Base-by-base conservation (phyloP, 2,329 filamentous ascomycete species). In the Trichoderma sp. region DNA sequence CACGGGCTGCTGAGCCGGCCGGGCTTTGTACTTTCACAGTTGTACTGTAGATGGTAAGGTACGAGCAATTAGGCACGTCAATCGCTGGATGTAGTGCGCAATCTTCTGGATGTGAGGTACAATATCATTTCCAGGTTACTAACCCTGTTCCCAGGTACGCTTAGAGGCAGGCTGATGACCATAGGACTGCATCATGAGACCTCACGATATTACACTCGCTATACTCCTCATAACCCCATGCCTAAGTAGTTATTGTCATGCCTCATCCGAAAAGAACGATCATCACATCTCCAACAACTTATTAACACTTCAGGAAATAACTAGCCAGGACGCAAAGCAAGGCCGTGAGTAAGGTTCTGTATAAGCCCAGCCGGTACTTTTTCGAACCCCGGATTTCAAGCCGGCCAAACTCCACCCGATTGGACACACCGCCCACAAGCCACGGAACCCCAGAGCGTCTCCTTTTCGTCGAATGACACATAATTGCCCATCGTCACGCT, bases 1-100 rank as follows among this genome's bases (percentile, higher is more conserved):
- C 30, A 56, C 51, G 61, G 61, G 51, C 51, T 48, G 26, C 58
- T 45, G 58, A 54, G 58, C 58, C 58, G 58, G 43, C 55, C 30
- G 17, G 24, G 41, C 45, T 21, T 21, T 48, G 45, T 48, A 48
- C 34, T 39, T 39, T 39, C 9, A 2, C 5, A 5, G 19, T 9
- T 17, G 21, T 14, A 52, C 50, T 10, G 50, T 52, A 52, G 52
- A 50, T 9, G 44, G 44, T n/a, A n/a, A n/a, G n/a, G n/a, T 59
- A 50, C 56, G 34, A 41, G 3, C 6, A 26, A 26, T 15, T 9
- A 2, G 19, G 44, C 44, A 24, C 7, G 7, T 12, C 5, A 7
- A 17, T 15, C 5, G 10, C 17, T 26, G 9, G 30, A n/a, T 17
- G 14, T 14, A 14, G 34, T 14, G 3, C 34, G 30, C n/a, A n/a